These are phyloP conservation scores for Cantharellus anzutake DNA, from an alignment of 768 basidiomycete species.

Conservation along the genomic window DNA sequence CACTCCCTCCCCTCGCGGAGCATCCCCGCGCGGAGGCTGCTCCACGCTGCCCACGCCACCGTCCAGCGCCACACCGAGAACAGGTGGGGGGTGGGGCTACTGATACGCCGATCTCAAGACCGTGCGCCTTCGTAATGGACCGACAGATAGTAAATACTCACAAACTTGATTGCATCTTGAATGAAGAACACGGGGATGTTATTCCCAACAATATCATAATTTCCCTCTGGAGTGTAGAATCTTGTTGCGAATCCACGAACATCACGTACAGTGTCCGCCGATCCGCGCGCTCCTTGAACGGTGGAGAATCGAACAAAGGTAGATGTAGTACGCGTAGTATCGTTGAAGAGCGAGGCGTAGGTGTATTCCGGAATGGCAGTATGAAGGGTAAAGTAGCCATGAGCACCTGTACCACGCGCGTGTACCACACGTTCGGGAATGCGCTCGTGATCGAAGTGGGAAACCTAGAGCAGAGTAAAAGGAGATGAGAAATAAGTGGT, in stretches of 20 bases:
- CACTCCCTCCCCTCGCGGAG: no score
- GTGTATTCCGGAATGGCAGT: slow-evolving; percentile 53
- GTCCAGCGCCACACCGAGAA: no score
- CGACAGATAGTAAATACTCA: not conserved
- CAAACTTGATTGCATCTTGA: slow-evolving; percentile 51
- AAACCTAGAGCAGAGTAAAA: slow-evolving; percentile 33
- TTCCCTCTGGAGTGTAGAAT: slow-evolving; percentile 71
- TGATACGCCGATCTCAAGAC: no score
- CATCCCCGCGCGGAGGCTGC: no score
- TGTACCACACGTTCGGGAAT: slow-evolving; percentile 70
- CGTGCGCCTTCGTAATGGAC: not conserved
- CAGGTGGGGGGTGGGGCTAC: no score
- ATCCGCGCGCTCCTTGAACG: slow-evolving; percentile 65
- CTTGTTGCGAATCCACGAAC: slow-evolving; percentile 75
- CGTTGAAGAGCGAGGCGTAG: slow-evolving; percentile 48
- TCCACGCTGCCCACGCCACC: no score
- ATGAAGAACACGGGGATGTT: slow-evolving; percentile 72
- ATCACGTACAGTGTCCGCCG: slow-evolving; percentile 69
- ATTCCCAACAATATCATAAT: slow-evolving; percentile 71
- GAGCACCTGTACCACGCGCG: slow-evolving; percentile 58
- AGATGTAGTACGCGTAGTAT: slow-evolving; percentile 51
- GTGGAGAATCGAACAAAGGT: slow-evolving; percentile 75
- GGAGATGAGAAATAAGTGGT: slow-evolving; percentile 27
- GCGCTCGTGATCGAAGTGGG: slow-evolving; percentile 71
- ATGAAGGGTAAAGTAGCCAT: slow-evolving; percentile 69